Evolutionary conservation across 441 rosid species (phyloP).

Genomic region (Corymbia calophylla): DNA sequence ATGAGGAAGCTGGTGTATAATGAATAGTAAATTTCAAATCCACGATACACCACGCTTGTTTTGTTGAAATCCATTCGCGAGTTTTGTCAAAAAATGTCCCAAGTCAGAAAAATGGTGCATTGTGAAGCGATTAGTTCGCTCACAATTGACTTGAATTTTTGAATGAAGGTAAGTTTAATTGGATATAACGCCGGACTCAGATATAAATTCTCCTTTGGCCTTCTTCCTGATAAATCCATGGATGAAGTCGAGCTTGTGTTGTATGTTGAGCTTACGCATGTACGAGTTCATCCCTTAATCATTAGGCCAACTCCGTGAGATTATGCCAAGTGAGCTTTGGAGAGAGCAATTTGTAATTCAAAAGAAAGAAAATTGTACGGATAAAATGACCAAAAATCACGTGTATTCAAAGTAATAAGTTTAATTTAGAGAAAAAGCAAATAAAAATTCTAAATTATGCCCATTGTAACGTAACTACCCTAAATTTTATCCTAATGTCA

Average conservation of each 20-base stretch:
- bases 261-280: neutral
- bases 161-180: neutral
- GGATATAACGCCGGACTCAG: neutral
- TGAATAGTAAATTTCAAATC: neutral
- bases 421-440: no score
- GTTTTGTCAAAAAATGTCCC: neutral
- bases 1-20: neutral
- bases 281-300: neutral
- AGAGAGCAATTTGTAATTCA: neutral
- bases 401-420: neutral
- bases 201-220: neutral
- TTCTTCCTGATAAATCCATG: neutral
- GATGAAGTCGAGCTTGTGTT: neutral
- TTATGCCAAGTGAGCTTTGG: neutral
- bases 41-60: rapidly evolving
- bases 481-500: no score
- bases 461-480: no score
- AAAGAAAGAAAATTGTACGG: neutral
- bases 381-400: neutral
- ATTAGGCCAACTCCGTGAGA: neutral
- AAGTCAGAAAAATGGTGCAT: neutral
- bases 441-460: no score
- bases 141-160: neutral
- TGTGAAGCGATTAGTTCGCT: neutral
- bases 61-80: neutral